Evolutionary conservation across 2,329 filamentous ascomycete species (phyloP), one percentile per base, ranked within the genome.

Genomic region (Cercospora sesami): DNA sequence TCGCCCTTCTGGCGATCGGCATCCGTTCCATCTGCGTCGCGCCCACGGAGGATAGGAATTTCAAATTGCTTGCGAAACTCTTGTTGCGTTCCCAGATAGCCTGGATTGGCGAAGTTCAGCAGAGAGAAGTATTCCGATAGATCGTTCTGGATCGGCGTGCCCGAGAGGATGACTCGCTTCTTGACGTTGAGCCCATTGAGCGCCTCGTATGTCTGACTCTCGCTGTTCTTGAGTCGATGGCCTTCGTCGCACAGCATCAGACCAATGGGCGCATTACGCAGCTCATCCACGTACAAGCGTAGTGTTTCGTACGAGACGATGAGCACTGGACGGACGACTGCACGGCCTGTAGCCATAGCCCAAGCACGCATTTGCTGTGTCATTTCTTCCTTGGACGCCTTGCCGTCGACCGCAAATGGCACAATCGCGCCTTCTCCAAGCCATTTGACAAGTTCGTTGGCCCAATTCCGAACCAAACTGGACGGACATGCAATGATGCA

Each of bases 281-380:
- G 86, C 79, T 96, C 92, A 45, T 96, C 92, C 14, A 93, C 91
- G 75, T 99, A 95, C 64, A 98, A 83, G 65, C 95, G 90, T 16
- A 99, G 84, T 0, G 95, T 98, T 80, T 99, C 95, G 77, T 99
- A 99, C 0, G 95, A 99, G 51, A 99, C 94, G 67, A 99, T 99
- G 63, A 99, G 91, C 39, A 98, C 94, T 0, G 95, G 95, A 39
- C 95, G 86, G 3, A 94, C 95, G 23, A 99, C 89, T 12, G 93
- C 85, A 60, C 96, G 90, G n/a, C 95, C 95, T 33, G 88, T 93
- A 4, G 94, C 88, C 76, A 97, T 95, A 1, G 93, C 92, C 95
- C 95, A 99, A 79, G 98, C 95, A 42, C 92, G 90, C 71, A 99
- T 86, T 77, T 99, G 95, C 60, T 91, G 87, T 1, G 89, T 96